These are phyloP conservation scores for Panicum miliaceum DNA, from an alignment of 176 grass and related monocot species.

Conservation along the genomic window DNA sequence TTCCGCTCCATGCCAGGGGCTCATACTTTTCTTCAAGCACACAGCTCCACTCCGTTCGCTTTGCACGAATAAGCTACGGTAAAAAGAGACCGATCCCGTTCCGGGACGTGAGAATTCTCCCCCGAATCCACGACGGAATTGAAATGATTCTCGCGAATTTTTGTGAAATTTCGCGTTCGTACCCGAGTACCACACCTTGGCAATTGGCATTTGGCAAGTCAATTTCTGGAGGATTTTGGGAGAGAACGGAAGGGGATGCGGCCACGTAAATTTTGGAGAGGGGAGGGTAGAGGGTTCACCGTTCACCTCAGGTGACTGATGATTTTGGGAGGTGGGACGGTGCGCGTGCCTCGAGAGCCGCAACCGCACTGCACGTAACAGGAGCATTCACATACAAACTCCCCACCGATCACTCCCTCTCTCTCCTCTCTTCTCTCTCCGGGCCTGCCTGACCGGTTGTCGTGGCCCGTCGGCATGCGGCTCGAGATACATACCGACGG, in stretches of 20 bases:
- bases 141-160: not conserved
- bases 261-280: conserved; percentile 30
- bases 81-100: not conserved
- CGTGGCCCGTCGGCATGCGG: not conserved
- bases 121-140: not conserved
- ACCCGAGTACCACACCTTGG: too few species aligned
- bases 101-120: not conserved
- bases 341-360: conserved; percentile 45
- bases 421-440: too few species aligned
- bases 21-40: not conserved
- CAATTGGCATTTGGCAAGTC: too few species aligned
- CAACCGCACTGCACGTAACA: conserved; percentile 6
- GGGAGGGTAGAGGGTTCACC: conserved; percentile 3
- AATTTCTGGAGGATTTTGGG: too few species aligned
- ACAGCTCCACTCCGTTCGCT: not conserved
- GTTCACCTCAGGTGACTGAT: conserved; percentile 35
- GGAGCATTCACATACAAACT: conserved; percentile 48
- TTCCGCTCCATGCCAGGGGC: not conserved
- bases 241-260: not conserved
- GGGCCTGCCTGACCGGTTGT: conserved; percentile 17
- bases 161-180: not conserved
- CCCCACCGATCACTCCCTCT: not conserved
- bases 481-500: too few species aligned
- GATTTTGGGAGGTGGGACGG: conserved; percentile 42
- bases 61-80: not conserved